Base-by-base conservation (phyloP, 352 stramenopile species). In the Globisporangium splendens region DNA sequence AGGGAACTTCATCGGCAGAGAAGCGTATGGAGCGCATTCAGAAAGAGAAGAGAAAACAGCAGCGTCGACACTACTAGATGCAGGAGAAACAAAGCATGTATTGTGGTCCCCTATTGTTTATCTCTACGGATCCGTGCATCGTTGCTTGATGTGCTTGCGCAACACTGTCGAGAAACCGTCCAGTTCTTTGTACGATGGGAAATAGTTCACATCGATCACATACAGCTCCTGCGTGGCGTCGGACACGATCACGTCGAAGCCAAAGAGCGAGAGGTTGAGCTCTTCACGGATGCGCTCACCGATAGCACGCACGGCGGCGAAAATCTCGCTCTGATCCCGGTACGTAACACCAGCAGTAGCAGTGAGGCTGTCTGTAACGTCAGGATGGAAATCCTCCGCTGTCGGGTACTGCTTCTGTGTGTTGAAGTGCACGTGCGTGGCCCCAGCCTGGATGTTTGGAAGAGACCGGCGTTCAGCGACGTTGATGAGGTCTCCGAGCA, bases 131-230 rank as follows among this genome's bases (percentile, higher is more conserved):
- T 53, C 59, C 15, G 51, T 50, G 17, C 76, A 86, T 15, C 65
- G 28, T 46, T 70, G 66, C 54, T 73, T 76, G 49, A 93, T 74
- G 68, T 91, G 83, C 21, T 65, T 69, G 14, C 82, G 81, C 53
- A 94, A 68, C 13, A 78, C 54, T 3, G 55, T 31, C 56, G 73
- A 74, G 65, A 94, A 86, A 53, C 87, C 73, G 15, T 86, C 72
- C 35, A 94, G 65, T 63, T 94, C 85, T 49, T 85, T 88, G 69
- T 91, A 94, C 5, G 85, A 95, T 48, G 85, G 85, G 54, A 95
- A 95, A 65, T 95, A 95, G 66, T 95, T 95, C 60, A 95, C 79
- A 49, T 95, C 85, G 57, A 95, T 89, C 38, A 95, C 85, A 48
- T 78, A 82, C 22, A 88, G 67, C 28, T 83, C 76, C 17, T 70